These are phyloP conservation scores for Sindora glabra DNA, from an alignment of 306 rosid species.

Conservation along the genomic window DNA sequence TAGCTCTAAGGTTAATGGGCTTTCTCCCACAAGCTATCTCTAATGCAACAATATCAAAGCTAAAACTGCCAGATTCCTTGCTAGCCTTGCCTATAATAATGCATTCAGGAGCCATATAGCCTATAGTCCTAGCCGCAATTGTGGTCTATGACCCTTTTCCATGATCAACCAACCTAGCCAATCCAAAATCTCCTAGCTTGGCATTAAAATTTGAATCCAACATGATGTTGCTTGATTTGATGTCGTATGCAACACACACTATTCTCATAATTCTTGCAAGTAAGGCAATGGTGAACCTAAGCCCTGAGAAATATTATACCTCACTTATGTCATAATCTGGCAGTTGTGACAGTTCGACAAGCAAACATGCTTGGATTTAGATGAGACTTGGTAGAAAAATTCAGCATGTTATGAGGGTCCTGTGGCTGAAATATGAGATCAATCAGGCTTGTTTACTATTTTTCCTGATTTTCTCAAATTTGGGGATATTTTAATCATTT, in stretches of 20 bases:
- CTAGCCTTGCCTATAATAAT: constrained; percentile 13
- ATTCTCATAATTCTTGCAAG: constrained; percentile 32
- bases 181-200: constrained; percentile 43
- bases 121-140: constrained; percentile 23
- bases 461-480: too few species aligned
- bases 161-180: constrained; percentile 39
- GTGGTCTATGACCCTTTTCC: constrained; percentile 19
- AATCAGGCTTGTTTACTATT: too few species aligned
- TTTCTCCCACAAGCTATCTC: constrained; percentile 28
- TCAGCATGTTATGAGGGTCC: too few species aligned
- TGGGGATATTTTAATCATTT: too few species aligned
- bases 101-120: constrained; percentile 34
- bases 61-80: constrained; percentile 29
- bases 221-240: constrained; percentile 44
- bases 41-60: constrained; percentile 23
- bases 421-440: too few species aligned
- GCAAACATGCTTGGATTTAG: too few species aligned
- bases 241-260: constrained; percentile 43
- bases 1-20: background rate
- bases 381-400: too few species aligned
- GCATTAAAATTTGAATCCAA: constrained; percentile 31
- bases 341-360: too few species aligned
- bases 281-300: constrained; percentile 34
- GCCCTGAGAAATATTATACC: constrained; percentile 21
- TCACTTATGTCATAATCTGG: constrained; percentile 9